Evolutionary conservation across 2,329 filamentous ascomycete species (phyloP), one percentile per base, ranked within the genome.

Genomic region (Tolypocladium endophyticum): DNA sequence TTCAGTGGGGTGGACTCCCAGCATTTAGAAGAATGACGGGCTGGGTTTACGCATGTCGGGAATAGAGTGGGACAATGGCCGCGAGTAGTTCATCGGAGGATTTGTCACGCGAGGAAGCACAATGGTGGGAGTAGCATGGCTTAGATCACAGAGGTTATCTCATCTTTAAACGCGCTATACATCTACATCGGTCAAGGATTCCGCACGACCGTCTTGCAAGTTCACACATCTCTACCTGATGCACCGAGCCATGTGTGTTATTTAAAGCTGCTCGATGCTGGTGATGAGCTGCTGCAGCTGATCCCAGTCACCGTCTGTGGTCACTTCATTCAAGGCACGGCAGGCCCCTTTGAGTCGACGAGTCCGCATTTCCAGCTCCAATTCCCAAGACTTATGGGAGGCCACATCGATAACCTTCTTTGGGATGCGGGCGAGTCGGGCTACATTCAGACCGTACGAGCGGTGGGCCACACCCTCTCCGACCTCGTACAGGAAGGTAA

Each of bases 401-500:
- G 94, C 94, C 30, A 91, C 79, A 33, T 92, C 89, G 39, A 97
- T 79, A 23, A 97, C 84, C 59, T 83, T 79, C 61, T 82, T 81
- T 0, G 93, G 92, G 50, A 99, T 82, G 57, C 87, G 87, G 2
- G 94, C 94, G 58, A 99, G 75, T 54, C 90, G 81, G 18, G 94
- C 94, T 28, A 97, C 94, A 72, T 97, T 97, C 60, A 99, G 71
- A 1, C 95, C 94, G 71, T 99, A 99, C 23, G 90, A 95, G 6
- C 94, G 83, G 78, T 97, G 92, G 11, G 94, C 93, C 14, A 96
- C 90, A 14, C 94, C 94, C 64, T 94, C 90, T 1, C 85, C 88
- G 2, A 97, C 88, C 71, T 97, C 91, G 70, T 99, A 99, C 56
- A 99, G 73, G 69, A 99, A 99, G 0, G 94, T 97, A 52, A 99